Base-by-base conservation (phyloP, 106 monocot genomes). In the Acorus calamus region DNA sequence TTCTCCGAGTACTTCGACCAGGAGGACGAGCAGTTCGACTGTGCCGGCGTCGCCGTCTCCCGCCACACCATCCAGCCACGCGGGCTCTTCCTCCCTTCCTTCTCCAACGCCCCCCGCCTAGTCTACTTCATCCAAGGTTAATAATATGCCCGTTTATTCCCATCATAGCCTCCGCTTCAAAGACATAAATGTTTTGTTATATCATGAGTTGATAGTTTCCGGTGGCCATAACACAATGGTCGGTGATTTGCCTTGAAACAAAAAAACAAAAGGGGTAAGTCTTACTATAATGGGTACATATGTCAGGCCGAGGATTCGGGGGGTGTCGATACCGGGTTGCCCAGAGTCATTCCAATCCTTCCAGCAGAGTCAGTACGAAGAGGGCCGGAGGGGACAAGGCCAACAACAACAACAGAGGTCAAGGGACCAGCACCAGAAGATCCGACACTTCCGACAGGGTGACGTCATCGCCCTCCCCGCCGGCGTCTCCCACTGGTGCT, bases 391-490 rank as follows among this genome's bases (percentile, higher is more conserved):
- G 67, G 53, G 67, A 8, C 47, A 14, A 52, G 56, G 70, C 42
- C 74, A 28, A 28, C 28, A 28, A 28, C 28, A 28, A 28, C 28
- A 28, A 28, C 28, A 64, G 60, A 71, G 61, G 4, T 53, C 56
- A 54, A 61, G 71, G 11, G 87, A 83, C 57, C 74, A 84, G 70
- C 82, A 89, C 64, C 81, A 89, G 71, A 73, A 62, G 50, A 56
- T 89, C 69, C 76, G 61, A 42, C 46, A 62, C 47, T 71, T 89
- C 67, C 66, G 71, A 1, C 47, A 79, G 63, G 85, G 89, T 3
- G 85, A 89, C 46, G 42, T 83, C 55, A 66, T 89, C 2, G 85
- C 80, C 4, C 2, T 89, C 14, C 82, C 85, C 0, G 79, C 82
- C 6, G 82, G 89, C 3, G 77, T 82, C 13, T 62, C 71, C 3